Conservation (phyloP, 2,329 filamentous ascomycete species). For the Sporothrix protearum region DNA sequence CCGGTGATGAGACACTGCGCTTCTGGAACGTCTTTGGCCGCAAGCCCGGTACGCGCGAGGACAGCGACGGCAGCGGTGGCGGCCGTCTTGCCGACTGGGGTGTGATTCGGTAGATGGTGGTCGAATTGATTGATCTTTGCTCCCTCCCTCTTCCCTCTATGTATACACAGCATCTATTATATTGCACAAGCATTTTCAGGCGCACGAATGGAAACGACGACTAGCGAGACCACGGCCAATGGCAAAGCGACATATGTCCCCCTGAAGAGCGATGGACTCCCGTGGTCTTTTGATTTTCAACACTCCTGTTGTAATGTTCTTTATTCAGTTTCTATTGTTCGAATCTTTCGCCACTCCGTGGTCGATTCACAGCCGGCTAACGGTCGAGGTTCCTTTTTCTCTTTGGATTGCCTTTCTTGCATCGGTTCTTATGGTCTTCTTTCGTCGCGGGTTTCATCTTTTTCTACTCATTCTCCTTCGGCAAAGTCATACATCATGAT, state of each 20-base stretch:
- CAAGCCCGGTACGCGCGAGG: conserved; percentile 67
- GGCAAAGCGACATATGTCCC: background rate
- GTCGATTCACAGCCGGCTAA: too few relatives aligned
- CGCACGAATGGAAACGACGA: conserved; percentile 1
- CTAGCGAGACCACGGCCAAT: background rate
- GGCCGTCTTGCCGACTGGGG: conserved; percentile 73
- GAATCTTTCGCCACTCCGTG: background rate
- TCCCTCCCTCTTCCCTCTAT: conserved; percentile 3
- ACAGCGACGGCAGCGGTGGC: conserved; percentile 52
- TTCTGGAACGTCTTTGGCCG: conserved; percentile 97
- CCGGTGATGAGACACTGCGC: conserved; percentile 89
- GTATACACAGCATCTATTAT: conserved; percentile 3
- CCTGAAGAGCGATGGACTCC: background rate
- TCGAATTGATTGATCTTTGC: background rate
- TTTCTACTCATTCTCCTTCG: conserved; percentile 2
- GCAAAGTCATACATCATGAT: conserved; percentile 15
- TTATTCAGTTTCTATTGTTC: background rate
- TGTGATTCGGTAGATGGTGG: conserved; percentile 66
- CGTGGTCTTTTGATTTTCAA: background rate
- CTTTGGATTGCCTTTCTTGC: background rate
- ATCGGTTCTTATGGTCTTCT: background rate
- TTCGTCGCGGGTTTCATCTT: background rate
- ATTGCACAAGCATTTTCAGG: conserved; percentile 14
- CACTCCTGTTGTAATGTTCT: background rate
- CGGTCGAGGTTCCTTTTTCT: background rate